Percentiles rank a stretch among this genome's conserved stretches.
Evolutionary conservation across 257 asterid genomes (phyloP).

Genomic region (Petunia axillaris): DNA sequence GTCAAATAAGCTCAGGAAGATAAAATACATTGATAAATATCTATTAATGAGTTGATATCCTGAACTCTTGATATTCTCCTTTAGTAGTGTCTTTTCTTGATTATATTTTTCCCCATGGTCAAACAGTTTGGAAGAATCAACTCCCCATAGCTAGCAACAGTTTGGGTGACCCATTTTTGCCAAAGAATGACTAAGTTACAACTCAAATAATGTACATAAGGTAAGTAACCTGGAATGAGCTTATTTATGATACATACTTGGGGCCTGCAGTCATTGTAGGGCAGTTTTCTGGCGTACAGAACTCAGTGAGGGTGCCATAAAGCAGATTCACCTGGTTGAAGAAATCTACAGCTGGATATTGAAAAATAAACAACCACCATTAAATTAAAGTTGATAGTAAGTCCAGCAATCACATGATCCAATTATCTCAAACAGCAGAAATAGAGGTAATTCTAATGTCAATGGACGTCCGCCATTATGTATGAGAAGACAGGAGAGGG

Average conservation of each 20-base stretch:
- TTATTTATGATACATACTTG: slow-evolving; percentile 59
- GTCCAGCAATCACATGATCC: background rate
- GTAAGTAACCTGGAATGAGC: background rate
- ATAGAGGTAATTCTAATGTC: background rate
- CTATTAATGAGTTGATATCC: background rate
- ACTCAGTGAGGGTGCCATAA: slow-evolving; percentile 95
- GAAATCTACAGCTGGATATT: slow-evolving; percentile 90
- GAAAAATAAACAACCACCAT: slow-evolving; percentile 28
- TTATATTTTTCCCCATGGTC: background rate
- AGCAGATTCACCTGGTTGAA: slow-evolving; percentile 97
- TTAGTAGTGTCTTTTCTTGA: background rate
- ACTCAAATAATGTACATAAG: background rate
- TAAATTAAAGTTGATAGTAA: slow-evolving; percentile 28
- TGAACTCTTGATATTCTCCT: background rate
- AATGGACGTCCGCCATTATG: background rate
- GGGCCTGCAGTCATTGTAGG: slow-evolving; percentile 97
- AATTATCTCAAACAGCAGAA: slow-evolving; percentile 15
- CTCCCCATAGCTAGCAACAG: background rate
- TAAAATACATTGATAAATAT: too few species aligned
- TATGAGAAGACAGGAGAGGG: background rate
- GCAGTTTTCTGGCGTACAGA: slow-evolving; percentile 90
- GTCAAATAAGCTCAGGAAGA: background rate
- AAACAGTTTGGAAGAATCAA: background rate
- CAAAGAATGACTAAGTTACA: background rate
- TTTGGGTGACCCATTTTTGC: background rate